Evolutionary conservation across 108 stramenopile species (phyloP).

Genomic region (Fistulifera solaris): DNA sequence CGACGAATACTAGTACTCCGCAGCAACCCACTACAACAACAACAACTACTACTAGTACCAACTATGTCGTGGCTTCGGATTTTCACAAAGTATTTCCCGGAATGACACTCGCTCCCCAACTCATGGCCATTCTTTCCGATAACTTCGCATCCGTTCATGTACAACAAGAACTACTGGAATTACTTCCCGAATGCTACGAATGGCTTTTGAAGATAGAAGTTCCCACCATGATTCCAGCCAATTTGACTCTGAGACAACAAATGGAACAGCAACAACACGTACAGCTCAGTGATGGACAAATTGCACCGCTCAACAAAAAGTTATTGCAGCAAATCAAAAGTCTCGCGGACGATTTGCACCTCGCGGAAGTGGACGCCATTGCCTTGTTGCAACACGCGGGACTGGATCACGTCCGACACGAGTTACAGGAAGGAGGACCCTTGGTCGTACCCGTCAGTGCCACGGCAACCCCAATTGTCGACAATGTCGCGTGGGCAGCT

Average conservation of each 20-base stretch:
- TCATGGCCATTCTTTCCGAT: constrained; percentile 1
- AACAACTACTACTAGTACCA: no score
- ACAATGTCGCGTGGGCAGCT: constrained; percentile 9
- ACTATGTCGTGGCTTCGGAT: constrained; percentile 14
- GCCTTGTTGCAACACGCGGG: constrained; percentile 37
- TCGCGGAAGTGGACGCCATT: constrained; percentile 39
- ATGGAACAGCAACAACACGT: constrained; percentile 18
- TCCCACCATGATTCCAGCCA: constrained; percentile 3
- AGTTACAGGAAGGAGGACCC: constrained; percentile 8
- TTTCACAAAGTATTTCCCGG: constrained; percentile 31
- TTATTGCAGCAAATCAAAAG: constrained; percentile 33
- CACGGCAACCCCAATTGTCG: constrained; percentile 2
- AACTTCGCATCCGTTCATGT: constrained; percentile 4
- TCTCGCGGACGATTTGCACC: constrained; percentile 43
- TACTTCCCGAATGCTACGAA: no score
- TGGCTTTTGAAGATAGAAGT: no score
- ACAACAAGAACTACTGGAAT: constrained; percentile 17
- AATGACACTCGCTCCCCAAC: constrained; percentile 3
- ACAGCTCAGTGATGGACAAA: constrained; percentile 11
- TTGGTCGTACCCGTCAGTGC: constrained; percentile 1
- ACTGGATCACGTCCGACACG: neutral
- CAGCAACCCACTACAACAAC: no score
- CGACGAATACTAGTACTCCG: no score
- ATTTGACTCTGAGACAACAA: constrained; percentile 23
- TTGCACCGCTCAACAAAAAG: constrained; percentile 27